phyloP scores from a whole-genome alignment of 108 stramenopile species.

The Parmales sp. region DNA sequence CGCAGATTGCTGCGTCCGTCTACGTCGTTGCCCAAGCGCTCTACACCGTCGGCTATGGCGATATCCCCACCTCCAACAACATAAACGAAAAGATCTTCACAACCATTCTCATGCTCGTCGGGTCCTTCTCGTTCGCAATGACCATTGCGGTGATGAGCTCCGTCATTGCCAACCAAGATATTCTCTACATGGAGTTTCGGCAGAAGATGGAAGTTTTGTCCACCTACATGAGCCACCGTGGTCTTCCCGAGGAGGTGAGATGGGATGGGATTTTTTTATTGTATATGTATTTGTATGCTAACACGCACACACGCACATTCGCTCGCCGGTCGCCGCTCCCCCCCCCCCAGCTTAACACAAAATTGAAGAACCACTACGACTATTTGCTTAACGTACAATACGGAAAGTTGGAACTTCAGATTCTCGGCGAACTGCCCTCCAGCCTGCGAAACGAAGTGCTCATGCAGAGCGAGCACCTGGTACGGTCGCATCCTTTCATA shows the following conservation, averaged over 20 bases:
- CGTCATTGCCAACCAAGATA: conserved; percentile 9
- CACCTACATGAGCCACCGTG: conserved; percentile 4
- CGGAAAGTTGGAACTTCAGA: not conserved
- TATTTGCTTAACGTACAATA: not conserved
- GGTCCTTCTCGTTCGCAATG: conserved; percentile 5
- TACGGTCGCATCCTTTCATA: not conserved
- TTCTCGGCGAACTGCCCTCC: not conserved
- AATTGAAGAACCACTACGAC: conserved; percentile 1
- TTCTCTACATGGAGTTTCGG: conserved; percentile 7
- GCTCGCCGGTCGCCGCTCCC: no score
- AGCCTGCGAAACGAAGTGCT: not conserved
- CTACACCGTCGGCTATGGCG: not conserved
- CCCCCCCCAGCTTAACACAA: not conserved
- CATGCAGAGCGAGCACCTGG: not conserved
- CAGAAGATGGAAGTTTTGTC: not conserved
- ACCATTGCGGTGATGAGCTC: conserved; percentile 7
- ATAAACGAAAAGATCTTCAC: not conserved
- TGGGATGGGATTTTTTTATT: no score
- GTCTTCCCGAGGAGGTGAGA: not conserved
- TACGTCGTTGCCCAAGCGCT: conserved; percentile 8
- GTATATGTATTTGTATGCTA: no score
- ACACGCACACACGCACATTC: no score
- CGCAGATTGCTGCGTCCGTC: not conserved
- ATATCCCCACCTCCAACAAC: not conserved
- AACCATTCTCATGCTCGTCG: not conserved